Base-by-base conservation (phyloP, 2,329 filamentous ascomycete genomes). In the Aspergillus intermedius region DNA sequence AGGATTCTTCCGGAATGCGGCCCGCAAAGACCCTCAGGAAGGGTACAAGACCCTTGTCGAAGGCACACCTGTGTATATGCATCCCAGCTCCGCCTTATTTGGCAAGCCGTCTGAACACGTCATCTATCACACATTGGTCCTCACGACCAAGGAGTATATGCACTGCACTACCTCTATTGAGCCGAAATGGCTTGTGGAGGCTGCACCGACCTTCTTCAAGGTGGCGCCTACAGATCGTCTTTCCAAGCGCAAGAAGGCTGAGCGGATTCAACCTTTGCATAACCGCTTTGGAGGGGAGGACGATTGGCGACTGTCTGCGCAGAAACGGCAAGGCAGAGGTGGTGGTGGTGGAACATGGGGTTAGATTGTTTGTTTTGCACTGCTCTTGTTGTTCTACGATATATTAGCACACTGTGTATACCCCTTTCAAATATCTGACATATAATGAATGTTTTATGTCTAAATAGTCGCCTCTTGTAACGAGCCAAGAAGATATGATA, bases 141-240 rank as follows among this genome's bases (percentile, higher is more conserved):
- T 76, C 32, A 76, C 74, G 5, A 75, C 70, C n/a, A 91, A 95
- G 73, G 93, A 98, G 73, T 98, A 97, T 70, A 97, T 98, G 93
- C 91, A 95, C 63, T 88, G 82, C 65, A 93, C 90, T 12, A 95
- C 89, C 3, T 81, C 81, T 3, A 97, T 98, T 61, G 93, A 98
- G 71, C 91, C 93, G 7, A 95, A 95, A 68, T 85, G 82, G 82
- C 79, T 98, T 19, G 90, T 97, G 1, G 91, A 96, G 61, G 91
- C 91, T 10, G 93, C 94, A n/a, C 93, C 94, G 8, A 96, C 90
- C 0, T 98, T 97, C 75, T 98, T 97, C 82, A 95, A 95, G 78
- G 89, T 97, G 4, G 91, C 93, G 15, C 84, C 88, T 0, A 91
- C 86, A 32, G 89, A 96, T 65, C 78, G 82, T 48, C 71, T 98